Base-by-base conservation (phyloP, 371 early-diverging fungal genomes). In the Dentiscutata heterogama region DNA sequence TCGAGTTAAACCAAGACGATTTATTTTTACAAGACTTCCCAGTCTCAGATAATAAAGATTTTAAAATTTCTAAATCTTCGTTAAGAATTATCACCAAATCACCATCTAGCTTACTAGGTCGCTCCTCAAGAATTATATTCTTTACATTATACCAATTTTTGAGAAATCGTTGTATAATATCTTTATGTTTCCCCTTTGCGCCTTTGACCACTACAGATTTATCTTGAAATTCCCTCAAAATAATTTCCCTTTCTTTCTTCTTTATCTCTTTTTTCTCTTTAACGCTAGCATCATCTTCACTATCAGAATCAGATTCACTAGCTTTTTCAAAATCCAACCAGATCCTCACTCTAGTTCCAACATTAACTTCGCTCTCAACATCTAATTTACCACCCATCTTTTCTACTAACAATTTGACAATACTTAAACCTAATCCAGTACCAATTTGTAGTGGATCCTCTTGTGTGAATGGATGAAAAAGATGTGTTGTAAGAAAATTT, bases 321-420 rank as follows among this genome's bases (percentile, higher is more conserved):
- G 84, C 83, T 83, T 84, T 83, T 29, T 86, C 61, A 20, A 86
- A 81, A 2, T 86, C 84, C 75, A 84, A 84, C 81, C 85, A 84
- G 29, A 86, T 84, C 39, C 86, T 84, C 5, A 86, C 86, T 50
- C 83, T 86, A 20, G 86, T 86, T 54, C 86, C 86, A 7, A 86
- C 65, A 35, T 86, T 86, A 20, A 76, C 39, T 61, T 84, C 86
- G 46, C 86, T 86, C 82, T 84, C 84, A 13, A 86, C 83, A 65
- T 87, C 87, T 68, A 87, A 84, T 84, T 82, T 83, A 13, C 86
- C 87, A 4, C 85, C 86, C 11, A 87, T 82, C n/a, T 83, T 85
- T 63, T 82, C 83, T 11, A 87, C 85, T 13, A 86, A 73, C 58
- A 82, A 84, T 61, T 84, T 84, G 20, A 85, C 85, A 46, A 87